Evolutionary conservation across 208 protist species (phyloP).

Genomic region (Leishmania guyanensis): DNA sequence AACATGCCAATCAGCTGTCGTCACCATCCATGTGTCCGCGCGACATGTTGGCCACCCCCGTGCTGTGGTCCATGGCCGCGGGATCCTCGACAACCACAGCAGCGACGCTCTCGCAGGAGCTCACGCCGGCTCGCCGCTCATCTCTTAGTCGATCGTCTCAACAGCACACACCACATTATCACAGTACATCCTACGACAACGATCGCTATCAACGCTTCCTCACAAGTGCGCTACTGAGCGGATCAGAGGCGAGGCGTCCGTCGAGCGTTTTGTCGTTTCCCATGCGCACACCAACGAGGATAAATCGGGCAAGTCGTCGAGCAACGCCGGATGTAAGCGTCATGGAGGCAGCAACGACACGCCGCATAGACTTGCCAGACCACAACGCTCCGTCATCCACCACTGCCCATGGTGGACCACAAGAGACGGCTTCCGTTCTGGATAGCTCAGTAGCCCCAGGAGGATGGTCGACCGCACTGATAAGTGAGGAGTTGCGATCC

Average conservation of each 20-base stretch:
- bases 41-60: background rate
- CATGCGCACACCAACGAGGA: slow-evolving; percentile 4
- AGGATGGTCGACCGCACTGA: background rate
- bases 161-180: slow-evolving; percentile 8
- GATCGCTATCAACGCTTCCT: slow-evolving; percentile 25
- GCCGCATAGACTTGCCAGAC: background rate
- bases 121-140: slow-evolving; percentile 7
- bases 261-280: slow-evolving; percentile 18
- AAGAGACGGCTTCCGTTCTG: background rate
- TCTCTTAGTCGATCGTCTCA: slow-evolving; percentile 4
- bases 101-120: slow-evolving; percentile 11
- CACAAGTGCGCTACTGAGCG: slow-evolving; percentile 26
- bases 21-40: slow-evolving; percentile 2
- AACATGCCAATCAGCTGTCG: background rate
- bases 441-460: background rate
- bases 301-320: background rate
- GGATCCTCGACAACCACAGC: background rate
- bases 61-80: background rate
- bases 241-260: slow-evolving; percentile 1
- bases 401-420: background rate
- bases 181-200: slow-evolving; percentile 25
- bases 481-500: background rate
- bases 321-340: slow-evolving; percentile 1
- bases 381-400: background rate
- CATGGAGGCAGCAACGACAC: background rate